Percentiles rank a stretch among this genome's conserved stretches.
Evolutionary conservation across 78 protist genomes (phyloP).

Genomic region (Carpediemonas membranifera): DNA sequence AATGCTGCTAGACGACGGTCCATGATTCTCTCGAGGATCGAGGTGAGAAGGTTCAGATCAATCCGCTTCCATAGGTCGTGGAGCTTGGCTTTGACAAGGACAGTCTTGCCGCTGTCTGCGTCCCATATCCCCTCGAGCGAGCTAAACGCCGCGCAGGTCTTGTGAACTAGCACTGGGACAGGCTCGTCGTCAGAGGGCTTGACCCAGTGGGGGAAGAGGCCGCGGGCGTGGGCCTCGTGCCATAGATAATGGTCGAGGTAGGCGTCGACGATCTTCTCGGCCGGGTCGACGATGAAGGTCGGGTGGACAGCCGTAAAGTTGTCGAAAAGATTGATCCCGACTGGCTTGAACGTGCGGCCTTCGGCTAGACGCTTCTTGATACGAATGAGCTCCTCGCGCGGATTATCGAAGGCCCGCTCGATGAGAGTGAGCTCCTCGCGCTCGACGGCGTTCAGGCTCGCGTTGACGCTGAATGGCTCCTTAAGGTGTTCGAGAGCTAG

Average conservation of each 20-base stretch:
- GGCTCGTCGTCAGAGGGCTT: slow-evolving; percentile 99
- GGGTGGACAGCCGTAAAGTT: slow-evolving; percentile 85
- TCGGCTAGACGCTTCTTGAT: slow-evolving; percentile 94
- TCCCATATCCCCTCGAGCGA: background rate
- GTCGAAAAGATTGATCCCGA: slow-evolving; percentile 91
- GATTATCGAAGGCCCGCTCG: slow-evolving; percentile 98
- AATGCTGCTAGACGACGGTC: slow-evolving; percentile 98
- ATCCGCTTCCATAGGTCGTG: slow-evolving; percentile 83
- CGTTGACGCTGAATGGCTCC: slow-evolving; percentile 83
- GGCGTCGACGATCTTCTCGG: slow-evolving; percentile 99
- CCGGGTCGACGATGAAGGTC: slow-evolving; percentile 92
- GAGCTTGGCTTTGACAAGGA: slow-evolving; percentile 68
- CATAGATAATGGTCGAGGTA: slow-evolving; percentile 98
- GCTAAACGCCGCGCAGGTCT: slow-evolving; percentile 60
- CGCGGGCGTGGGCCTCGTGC: slow-evolving; percentile 96
- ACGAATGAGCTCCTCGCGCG: slow-evolving; percentile 90
- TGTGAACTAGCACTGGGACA: slow-evolving; percentile 95
- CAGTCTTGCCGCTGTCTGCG: slow-evolving; percentile 23
- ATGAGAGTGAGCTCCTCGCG: slow-evolving; percentile 91
- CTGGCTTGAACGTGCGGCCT: slow-evolving; percentile 92
- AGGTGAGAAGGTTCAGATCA: slow-evolving; percentile 91
- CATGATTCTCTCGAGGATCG: slow-evolving; percentile 86
- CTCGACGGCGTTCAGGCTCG: background rate
- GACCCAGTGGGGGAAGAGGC: slow-evolving; percentile 98
- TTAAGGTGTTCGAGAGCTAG: slow-evolving; percentile 92